A percentile compares a stretch with the other conserved stretches of the same genome.
Conservation (phyloP, 148 eudicot genomes). For the Persicaria maculosa region DNA sequence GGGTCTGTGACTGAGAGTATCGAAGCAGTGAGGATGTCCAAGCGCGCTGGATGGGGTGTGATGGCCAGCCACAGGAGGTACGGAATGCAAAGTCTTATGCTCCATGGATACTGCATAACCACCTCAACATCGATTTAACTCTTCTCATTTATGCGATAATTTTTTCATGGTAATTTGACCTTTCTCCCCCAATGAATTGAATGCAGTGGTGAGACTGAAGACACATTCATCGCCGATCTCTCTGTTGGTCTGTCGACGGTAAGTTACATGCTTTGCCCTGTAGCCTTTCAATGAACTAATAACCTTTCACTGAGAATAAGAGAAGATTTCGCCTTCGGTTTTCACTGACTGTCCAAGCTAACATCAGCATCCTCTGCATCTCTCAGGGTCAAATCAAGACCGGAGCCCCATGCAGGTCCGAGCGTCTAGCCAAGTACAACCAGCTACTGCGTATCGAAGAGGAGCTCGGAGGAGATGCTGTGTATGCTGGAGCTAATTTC, state of each 20-base stretch:
- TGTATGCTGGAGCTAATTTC: constrained; percentile 35
- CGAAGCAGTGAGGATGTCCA: constrained; percentile 41
- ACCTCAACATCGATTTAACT: background rate
- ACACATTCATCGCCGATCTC: constrained; percentile 45
- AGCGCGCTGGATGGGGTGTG: constrained; percentile 46
- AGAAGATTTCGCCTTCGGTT: background rate
- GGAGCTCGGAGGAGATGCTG: constrained; percentile 34
- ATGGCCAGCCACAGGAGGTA: constrained; percentile 62
- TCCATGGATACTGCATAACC: background rate
- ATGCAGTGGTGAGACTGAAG: constrained; percentile 49
- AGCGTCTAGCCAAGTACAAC: constrained; percentile 21
- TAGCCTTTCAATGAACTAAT: background rate
- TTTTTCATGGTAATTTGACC: background rate
- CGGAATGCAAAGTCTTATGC: background rate
- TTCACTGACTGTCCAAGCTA: background rate
- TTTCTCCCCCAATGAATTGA: background rate
- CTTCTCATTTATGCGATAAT: background rate
- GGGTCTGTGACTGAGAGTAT: constrained; percentile 44
- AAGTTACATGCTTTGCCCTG: background rate
- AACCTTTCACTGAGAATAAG: background rate
- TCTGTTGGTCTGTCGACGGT: constrained; percentile 50
- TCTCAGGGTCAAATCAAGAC: constrained; percentile 20
- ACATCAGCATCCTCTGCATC: background rate
- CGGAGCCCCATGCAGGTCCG: constrained; percentile 22
- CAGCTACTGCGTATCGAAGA: constrained; percentile 45